Conservation (phyloP, 495 filamentous ascomycete species). For the Cladorrhinum samala region DNA sequence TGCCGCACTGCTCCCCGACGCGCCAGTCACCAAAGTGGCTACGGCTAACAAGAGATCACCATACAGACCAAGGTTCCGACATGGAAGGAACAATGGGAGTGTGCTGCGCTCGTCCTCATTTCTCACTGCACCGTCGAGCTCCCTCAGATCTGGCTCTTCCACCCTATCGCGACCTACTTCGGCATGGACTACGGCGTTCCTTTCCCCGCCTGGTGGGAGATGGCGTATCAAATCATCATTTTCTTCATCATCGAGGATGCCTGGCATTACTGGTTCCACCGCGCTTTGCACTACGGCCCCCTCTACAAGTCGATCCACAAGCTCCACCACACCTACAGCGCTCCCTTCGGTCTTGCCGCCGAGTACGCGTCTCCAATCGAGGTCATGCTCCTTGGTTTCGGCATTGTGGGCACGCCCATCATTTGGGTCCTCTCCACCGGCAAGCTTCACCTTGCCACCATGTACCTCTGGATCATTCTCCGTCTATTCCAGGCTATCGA, state of each 20-base stretch:
- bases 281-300: constrained; percentile 88
- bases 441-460: constrained; percentile 89
- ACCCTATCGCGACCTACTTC: constrained; percentile 92
- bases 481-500: constrained; percentile 97
- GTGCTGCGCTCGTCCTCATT: constrained; percentile 83
- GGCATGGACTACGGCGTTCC: constrained; percentile 85
- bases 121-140: constrained; percentile 95
- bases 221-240: constrained; percentile 84
- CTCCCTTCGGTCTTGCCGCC: constrained; percentile 91
- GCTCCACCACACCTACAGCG: constrained; percentile 97
- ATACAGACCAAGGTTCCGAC: constrained; percentile 81
- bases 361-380: constrained; percentile 98
- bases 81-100: constrained; percentile 85
- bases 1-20: constrained; percentile 8
- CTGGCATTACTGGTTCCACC: constrained; percentile 98
- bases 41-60: constrained; percentile 6
- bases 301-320: constrained; percentile 96
- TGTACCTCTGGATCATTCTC: constrained; percentile 94
- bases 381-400: constrained; percentile 93
- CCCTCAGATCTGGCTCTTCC: constrained; percentile 98
- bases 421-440: constrained; percentile 78
- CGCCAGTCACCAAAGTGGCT: neutral
- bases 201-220: constrained; percentile 77
- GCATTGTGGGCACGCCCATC: constrained; percentile 77
- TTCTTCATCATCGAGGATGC: constrained; percentile 96